Conservation (phyloP, 1,284 basidiomycete genomes). For the Gyrodon tennesseensis region DNA sequence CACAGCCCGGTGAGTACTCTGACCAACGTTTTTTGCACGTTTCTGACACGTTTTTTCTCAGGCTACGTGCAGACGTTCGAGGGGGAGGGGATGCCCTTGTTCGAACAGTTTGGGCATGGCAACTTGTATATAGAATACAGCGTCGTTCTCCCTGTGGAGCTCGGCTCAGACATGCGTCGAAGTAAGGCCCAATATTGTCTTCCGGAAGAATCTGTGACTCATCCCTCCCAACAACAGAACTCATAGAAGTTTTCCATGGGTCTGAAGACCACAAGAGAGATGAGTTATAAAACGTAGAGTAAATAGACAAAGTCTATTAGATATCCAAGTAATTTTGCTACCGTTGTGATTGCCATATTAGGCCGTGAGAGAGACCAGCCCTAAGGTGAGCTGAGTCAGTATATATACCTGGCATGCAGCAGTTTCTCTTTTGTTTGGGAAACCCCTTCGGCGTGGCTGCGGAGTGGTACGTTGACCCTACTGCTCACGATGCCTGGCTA, state of each 20-base stretch:
- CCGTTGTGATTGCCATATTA: constrained; percentile 15
- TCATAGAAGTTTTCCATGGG: constrained; percentile 36
- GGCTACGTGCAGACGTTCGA: constrained; percentile 83
- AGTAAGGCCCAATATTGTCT: constrained; percentile 53
- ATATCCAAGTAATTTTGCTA: constrained; percentile 12
- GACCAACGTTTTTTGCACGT: neutral
- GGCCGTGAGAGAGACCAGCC: constrained; percentile 40
- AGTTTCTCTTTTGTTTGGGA: constrained; percentile 28
- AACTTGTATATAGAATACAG: constrained; percentile 91
- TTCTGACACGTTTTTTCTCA: constrained; percentile 19
- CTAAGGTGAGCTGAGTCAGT: constrained; percentile 30
- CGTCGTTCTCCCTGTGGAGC: constrained; percentile 76
- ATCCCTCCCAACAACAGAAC: constrained; percentile 33
- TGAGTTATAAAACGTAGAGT: constrained; percentile 33
- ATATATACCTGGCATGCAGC: constrained; percentile 27
- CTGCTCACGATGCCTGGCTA: neutral
- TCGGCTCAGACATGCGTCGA: constrained; percentile 63
- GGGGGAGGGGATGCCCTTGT: constrained; percentile 87
- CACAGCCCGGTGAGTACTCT: constrained; percentile 74
- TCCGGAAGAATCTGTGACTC: neutral
- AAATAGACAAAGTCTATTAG: constrained; percentile 14
- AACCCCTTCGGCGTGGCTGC: constrained; percentile 43
- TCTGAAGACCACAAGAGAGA: constrained; percentile 33
- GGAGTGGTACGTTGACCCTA: constrained; percentile 19
- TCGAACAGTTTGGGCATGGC: constrained; percentile 63